Percentiles rank a stretch among this genome's conserved stretches.
Conservation (phyloP, 202 grass and related monocot species). For the Hordeum pubiflorum region DNA sequence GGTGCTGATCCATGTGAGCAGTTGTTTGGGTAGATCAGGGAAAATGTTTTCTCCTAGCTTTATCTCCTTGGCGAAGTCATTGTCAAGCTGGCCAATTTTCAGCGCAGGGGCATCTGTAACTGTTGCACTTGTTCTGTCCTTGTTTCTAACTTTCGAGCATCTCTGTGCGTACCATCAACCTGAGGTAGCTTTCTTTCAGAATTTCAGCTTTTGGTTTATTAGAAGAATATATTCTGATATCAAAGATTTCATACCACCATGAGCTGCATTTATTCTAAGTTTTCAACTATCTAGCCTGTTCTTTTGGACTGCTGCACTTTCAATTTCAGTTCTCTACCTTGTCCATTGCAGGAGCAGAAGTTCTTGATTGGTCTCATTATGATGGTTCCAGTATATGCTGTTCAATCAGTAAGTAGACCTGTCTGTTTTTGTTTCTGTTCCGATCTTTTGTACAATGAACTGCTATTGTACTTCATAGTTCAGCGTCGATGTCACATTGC, state of each 20-base stretch:
- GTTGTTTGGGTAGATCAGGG: slow-evolving; percentile 56
- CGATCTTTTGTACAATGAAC: not conserved
- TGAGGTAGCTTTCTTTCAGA: slow-evolving; percentile 56
- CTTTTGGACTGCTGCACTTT: slow-evolving; percentile 2
- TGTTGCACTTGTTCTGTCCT: slow-evolving; percentile 56
- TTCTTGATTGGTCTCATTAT: slow-evolving; percentile 96
- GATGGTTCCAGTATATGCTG: slow-evolving; percentile 96
- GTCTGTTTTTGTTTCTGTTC: not conserved
- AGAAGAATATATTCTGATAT: slow-evolving; percentile 7
- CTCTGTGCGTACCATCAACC: slow-evolving; percentile 87
- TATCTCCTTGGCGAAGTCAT: slow-evolving; percentile 38
- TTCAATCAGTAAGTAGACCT: slow-evolving; percentile 77
- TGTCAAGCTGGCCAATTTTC: slow-evolving; percentile 73
- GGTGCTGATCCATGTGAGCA: slow-evolving; percentile 50
- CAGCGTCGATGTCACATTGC: slow-evolving; percentile 1
- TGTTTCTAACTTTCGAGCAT: slow-evolving; percentile 86
- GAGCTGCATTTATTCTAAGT: not conserved
- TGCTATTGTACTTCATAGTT: not conserved
- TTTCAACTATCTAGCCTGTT: not conserved
- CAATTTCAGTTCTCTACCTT: slow-evolving; percentile 17
- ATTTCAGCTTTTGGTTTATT: slow-evolving; percentile 9
- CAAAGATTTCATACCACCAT: not conserved
- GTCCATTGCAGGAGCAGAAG: slow-evolving; percentile 80
- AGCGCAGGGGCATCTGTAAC: slow-evolving; percentile 75
- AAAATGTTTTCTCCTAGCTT: slow-evolving; percentile 56